Conservation (phyloP, 2,329 filamentous ascomycete species). For the Aaosphaeria arxii region DNA sequence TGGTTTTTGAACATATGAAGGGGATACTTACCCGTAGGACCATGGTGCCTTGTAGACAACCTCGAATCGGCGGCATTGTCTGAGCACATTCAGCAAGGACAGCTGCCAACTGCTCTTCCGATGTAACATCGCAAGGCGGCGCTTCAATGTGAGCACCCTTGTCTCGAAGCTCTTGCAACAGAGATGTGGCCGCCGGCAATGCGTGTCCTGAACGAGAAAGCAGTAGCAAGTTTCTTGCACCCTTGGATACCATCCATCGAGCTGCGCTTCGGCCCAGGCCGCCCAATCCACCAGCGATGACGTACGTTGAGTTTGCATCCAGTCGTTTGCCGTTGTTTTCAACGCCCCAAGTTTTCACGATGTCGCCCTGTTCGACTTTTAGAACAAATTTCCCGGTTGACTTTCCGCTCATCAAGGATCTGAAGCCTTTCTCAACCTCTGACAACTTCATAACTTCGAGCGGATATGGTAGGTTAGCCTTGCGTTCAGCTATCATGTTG, state of each 20-base stretch:
- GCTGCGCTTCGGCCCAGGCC: constrained; percentile 10
- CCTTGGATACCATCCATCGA: not conserved
- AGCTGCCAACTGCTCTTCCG: not conserved
- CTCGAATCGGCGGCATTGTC: not conserved
- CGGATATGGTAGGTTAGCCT: not conserved
- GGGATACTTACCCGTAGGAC: not conserved
- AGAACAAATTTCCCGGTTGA: not conserved
- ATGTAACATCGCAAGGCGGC: not conserved
- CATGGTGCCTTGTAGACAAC: not conserved
- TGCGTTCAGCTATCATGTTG: not conserved
- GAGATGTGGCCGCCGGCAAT: not conserved
- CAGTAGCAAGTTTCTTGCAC: not conserved
- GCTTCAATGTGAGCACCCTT: not conserved
- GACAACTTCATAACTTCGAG: not conserved
- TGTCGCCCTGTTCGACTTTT: not conserved
- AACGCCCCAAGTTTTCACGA: not conserved
- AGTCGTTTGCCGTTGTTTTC: not conserved
- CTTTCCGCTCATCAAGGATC: not conserved
- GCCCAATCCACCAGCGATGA: constrained; percentile 17
- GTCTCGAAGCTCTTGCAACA: not conserved
- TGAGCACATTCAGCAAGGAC: not conserved
- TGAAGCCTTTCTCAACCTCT: not conserved
- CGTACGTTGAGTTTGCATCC: constrained; percentile 11
- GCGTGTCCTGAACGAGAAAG: not conserved
- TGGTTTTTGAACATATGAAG: not conserved